Evolutionary conservation across 2,329 filamentous ascomycete genomes (phyloP).

Genomic region (Botrytis fabae): DNA sequence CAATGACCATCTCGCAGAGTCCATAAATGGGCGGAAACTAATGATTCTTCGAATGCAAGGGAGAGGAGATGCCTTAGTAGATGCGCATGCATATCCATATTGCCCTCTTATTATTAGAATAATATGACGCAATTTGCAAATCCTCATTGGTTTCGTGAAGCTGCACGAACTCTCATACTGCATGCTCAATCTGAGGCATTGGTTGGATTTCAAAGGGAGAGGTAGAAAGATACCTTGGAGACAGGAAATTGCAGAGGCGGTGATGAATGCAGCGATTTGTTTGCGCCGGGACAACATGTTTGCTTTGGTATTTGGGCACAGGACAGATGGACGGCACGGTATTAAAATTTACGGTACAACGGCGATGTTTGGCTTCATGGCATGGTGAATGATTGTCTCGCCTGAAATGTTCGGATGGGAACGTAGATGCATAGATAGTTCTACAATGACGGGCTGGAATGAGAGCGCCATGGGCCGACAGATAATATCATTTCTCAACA

Average conservation of each 20-base stretch:
- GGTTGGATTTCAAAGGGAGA: background rate
- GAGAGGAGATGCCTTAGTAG: background rate
- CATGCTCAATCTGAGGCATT: slow-evolving; percentile 1
- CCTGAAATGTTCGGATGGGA: background rate
- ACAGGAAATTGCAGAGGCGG: slow-evolving; percentile 7
- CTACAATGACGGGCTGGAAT: background rate
- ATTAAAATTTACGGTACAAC: background rate
- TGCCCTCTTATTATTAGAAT: slow-evolving; percentile 10
- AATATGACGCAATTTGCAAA: slow-evolving; percentile 8
- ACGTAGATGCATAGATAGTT: background rate
- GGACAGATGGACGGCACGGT: background rate
- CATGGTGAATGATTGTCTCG: background rate
- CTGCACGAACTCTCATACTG: slow-evolving; percentile 4
- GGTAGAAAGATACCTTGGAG: background rate
- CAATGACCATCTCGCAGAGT: background rate
- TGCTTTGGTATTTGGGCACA: background rate
- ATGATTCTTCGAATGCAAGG: background rate
- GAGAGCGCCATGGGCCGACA: background rate
- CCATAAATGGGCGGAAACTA: slow-evolving; percentile 11
- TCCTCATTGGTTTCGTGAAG: background rate
- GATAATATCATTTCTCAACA: background rate
- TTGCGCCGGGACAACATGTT: background rate
- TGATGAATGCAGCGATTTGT: background rate
- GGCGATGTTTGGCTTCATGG: background rate
- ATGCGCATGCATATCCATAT: slow-evolving; percentile 12